Percentiles rank a stretch among this genome's conserved stretches.
phyloP scores from a whole-genome alignment of 1,139 yeast genomes.

The Martiniozyma asiatica region DNA sequence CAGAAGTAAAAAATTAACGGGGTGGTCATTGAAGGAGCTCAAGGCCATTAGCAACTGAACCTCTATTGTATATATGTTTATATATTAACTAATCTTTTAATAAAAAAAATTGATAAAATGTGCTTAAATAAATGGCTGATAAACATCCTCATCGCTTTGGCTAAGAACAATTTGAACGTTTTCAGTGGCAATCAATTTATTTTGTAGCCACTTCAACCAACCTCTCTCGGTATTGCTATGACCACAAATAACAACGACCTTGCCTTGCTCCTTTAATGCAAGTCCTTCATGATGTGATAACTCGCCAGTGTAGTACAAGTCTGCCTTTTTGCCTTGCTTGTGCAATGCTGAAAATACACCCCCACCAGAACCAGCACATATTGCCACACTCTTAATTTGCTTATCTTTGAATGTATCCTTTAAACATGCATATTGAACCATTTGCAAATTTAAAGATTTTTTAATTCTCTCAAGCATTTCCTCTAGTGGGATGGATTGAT shows the following conservation, averaged over 20 bases:
- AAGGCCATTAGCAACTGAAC: too few relatives aligned
- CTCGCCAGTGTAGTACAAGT: constrained; percentile 82
- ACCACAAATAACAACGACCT: constrained; percentile 64
- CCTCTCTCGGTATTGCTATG: constrained; percentile 93
- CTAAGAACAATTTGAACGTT: constrained; percentile 35
- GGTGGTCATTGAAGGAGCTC: constrained; percentile 12
- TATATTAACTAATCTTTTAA: too few relatives aligned
- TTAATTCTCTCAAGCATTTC: constrained; percentile 46
- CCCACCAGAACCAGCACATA: constrained; percentile 96
- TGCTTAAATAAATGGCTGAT: constrained; percentile 20
- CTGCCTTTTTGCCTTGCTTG: constrained; percentile 51
- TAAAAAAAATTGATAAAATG: background rate
- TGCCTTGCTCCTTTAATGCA: constrained; percentile 58
- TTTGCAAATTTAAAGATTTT: constrained; percentile 33
- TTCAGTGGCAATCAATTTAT: constrained; percentile 29
- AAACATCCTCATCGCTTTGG: constrained; percentile 46
- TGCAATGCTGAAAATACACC: constrained; percentile 42
- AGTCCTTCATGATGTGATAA: constrained; percentile 87
- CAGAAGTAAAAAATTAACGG: constrained; percentile 17
- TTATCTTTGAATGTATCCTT: constrained; percentile 22
- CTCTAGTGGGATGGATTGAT: constrained; percentile 30
- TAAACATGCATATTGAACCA: constrained; percentile 50
- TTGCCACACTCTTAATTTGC: constrained; percentile 46
- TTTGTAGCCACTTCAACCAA: constrained; percentile 44
- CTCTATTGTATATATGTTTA: too few relatives aligned